Evolutionary conservation across 2,329 filamentous ascomycete species (phyloP), one percentile per base, ranked within the genome.

Genomic region (Ophiostoma himal-ulmi): DNA sequence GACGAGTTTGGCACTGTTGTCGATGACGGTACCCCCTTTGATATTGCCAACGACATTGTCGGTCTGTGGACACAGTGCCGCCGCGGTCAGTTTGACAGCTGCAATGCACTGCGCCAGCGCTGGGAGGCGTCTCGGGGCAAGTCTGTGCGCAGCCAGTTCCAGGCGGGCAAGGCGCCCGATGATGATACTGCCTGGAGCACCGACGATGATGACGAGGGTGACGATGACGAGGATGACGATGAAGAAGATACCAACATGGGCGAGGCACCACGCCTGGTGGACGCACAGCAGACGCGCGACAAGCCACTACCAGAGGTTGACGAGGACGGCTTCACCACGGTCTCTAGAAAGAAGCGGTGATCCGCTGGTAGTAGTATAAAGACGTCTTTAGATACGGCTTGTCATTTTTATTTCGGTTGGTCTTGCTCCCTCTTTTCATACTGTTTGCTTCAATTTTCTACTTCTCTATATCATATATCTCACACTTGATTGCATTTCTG

Each of bases 1-100:
- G 95, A 98, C 81, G 95, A 99, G 80, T 99, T 98, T 77, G 93
- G 97, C 76, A 91, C 95, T 70, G 90, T 92, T 70, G 87, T 97
- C 37, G 95, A 98, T 76, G 95, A 99, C 79, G 94, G 93, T 75
- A 94, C 90, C 67, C 91, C 89, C 44, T 88, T 86, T 69, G 86
- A 89, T 70, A 87, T 96, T 7, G 93, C 93, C 11, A 82, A 83
- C 71, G 84, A 89, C 75, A 91, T 98, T 71, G 81, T 96, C 78
- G 83, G 84, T 69, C 81, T 94, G 73, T 84, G 88, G 75, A 82
- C 83, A 71, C 85, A 91, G 77, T 88, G 89, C 75, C 82, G 83
- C 71, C 84, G 86, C 73, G 91, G 91, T 20, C 84, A 89, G 70
- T 90, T 91, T 73, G 82, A 82, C n/a, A 85, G 85, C 72, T 86